Percentiles rank a stretch among this genome's conserved stretches.
phyloP scores from a whole-genome alignment of 805 yeast species.

The Starmerella apis region DNA sequence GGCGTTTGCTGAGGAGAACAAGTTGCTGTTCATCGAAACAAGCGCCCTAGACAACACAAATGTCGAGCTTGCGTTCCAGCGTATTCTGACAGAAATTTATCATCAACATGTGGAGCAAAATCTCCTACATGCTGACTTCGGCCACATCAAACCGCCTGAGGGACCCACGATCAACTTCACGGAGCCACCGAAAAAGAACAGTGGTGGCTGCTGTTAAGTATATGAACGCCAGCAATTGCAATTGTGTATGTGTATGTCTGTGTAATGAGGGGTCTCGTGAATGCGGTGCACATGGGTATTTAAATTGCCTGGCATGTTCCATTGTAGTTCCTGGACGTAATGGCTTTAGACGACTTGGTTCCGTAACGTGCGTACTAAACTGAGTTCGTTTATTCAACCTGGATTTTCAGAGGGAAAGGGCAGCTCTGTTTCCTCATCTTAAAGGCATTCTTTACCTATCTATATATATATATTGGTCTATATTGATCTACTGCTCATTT shows the following conservation, averaged over 20 bases:
- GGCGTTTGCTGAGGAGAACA: slow-evolving; percentile 73
- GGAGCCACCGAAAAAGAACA: slow-evolving; percentile 70
- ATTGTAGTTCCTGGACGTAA: too few species aligned
- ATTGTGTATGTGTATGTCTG: too few species aligned
- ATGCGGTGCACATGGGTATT: too few species aligned
- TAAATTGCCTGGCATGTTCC: too few species aligned
- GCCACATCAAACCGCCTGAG: slow-evolving; percentile 54
- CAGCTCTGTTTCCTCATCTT: neutral
- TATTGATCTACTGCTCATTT: neutral
- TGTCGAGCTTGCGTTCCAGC: slow-evolving; percentile 90
- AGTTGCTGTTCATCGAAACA: slow-evolving; percentile 86
- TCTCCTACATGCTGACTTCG: slow-evolving; percentile 68
- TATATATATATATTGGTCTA: neutral
- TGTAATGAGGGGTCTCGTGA: too few species aligned
- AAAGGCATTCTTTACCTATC: neutral
- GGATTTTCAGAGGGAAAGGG: neutral
- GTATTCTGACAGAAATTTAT: slow-evolving; percentile 81
- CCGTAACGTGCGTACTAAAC: too few species aligned
- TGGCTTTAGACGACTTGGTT: too few species aligned
- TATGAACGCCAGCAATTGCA: too few species aligned
- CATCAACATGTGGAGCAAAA: slow-evolving; percentile 89
- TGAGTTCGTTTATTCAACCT: too few species aligned
- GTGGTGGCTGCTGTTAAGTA: slow-evolving; percentile 54
- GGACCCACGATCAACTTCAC: slow-evolving; percentile 91
- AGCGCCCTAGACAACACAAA: slow-evolving; percentile 89